phyloP scores from a whole-genome alignment of 306 rosid genomes.

The Sicyos baderoa region DNA sequence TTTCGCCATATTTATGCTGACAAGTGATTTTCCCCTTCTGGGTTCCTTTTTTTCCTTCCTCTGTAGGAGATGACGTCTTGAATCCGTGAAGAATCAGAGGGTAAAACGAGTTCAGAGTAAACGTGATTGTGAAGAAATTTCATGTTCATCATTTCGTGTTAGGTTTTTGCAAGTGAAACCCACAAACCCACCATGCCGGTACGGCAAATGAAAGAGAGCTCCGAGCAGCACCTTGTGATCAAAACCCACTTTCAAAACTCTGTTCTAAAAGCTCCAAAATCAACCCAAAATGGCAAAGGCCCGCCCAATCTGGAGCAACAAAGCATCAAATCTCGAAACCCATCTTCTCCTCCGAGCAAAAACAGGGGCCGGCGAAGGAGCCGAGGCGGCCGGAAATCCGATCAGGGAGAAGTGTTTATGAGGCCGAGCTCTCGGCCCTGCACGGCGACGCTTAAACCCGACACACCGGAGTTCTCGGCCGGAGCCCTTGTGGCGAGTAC shows the following conservation, averaged over 20 bases:
- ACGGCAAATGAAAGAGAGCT: conserved; percentile 85
- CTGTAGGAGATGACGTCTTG: conserved; percentile 32
- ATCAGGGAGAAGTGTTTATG: conserved; percentile 70
- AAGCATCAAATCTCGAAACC: conserved; percentile 38
- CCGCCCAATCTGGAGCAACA: conserved; percentile 48
- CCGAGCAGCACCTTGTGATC: conserved; percentile 91
- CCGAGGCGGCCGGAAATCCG: conserved; percentile 75
- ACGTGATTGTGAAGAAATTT: conserved; percentile 20
- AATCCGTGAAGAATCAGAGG: conserved; percentile 25
- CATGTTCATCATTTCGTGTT: conserved; percentile 25
- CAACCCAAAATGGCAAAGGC: conserved; percentile 72
- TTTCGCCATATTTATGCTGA: conserved; percentile 29
- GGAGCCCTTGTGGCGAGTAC: conserved; percentile 24
- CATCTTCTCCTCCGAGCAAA: conserved; percentile 50
- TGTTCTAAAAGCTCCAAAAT: conserved; percentile 49
- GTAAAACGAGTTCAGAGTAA: conserved; percentile 28
- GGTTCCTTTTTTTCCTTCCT: conserved; percentile 17
- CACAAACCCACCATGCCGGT: conserved; percentile 58
- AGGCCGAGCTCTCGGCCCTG: conserved; percentile 80
- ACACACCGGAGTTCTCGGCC: conserved; percentile 11
- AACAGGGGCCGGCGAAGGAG: conserved; percentile 78
- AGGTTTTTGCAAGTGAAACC: conserved; percentile 14
- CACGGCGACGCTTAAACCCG: conserved; percentile 37
- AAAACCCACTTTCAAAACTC: conserved; percentile 72
- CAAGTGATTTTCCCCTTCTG: conserved; percentile 36